phyloP scores from a whole-genome alignment of 2,329 filamentous ascomycete species.

The Colletotrichum echinochloae region DNA sequence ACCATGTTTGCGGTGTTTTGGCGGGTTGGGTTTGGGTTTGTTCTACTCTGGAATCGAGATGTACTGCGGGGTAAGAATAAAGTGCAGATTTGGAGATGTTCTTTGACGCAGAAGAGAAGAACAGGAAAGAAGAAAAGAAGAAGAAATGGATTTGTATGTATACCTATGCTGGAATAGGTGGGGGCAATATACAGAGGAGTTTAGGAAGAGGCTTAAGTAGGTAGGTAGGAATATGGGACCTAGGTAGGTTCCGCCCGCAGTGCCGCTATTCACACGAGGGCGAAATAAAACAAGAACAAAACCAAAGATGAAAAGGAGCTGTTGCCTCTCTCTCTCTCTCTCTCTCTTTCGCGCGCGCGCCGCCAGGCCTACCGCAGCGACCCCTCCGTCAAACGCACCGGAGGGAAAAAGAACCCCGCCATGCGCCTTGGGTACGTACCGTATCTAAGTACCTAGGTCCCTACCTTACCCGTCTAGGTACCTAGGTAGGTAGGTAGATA shows the following conservation, averaged over 20 bases:
- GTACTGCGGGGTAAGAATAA: constrained; percentile 36
- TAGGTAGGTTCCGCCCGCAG: not conserved
- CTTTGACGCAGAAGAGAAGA: not conserved
- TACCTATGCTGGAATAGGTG: not conserved
- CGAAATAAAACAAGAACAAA: not conserved
- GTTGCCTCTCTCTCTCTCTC: too few species aligned
- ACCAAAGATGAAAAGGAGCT: not conserved
- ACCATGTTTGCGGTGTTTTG: constrained; percentile 69
- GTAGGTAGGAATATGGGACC: constrained; percentile 7
- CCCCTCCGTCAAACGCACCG: constrained; percentile 3
- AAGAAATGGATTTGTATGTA: not conserved
- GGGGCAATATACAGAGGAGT: not conserved
- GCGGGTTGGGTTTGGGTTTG: constrained; percentile 12
- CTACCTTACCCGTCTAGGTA: too few species aligned
- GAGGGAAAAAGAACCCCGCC: constrained; percentile 20
- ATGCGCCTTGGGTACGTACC: constrained; percentile 11
- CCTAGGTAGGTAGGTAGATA: too few species aligned
- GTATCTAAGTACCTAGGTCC: too few species aligned
- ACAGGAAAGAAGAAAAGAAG: not conserved
- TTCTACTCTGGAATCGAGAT: constrained; percentile 4
- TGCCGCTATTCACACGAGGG: constrained; percentile 37
- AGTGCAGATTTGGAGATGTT: constrained; percentile 37
- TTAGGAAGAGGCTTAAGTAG: constrained; percentile 33
- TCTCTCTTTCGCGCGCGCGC: not conserved
- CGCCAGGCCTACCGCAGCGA: constrained; percentile 21